Percentiles rank a stretch among this genome's conserved stretches.
Evolutionary conservation across 441 rosid species (phyloP).

Genomic region (Theobroma grandiflorum): DNA sequence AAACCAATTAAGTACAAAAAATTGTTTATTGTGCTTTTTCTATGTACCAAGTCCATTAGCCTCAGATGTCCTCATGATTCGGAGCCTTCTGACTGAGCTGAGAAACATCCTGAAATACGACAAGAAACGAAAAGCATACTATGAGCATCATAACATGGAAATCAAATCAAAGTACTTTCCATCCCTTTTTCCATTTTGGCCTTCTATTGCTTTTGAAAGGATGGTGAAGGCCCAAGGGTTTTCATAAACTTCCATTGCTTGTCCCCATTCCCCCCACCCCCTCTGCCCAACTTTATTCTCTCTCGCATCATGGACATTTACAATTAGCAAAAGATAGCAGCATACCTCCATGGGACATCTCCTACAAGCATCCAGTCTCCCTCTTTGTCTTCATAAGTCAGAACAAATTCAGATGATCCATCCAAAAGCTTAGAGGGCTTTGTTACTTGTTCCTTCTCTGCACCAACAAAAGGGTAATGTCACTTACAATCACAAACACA

Average conservation of each 20-base stretch:
- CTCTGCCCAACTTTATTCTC: background rate
- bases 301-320: background rate
- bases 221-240: background rate
- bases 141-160: constrained; percentile 12
- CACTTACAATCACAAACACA: background rate
- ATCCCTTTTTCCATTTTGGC: background rate
- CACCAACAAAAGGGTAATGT: constrained; percentile 18
- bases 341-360: constrained; percentile 79
- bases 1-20: background rate
- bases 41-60: constrained; percentile 49
- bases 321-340: background rate
- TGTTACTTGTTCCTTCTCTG: constrained; percentile 36
- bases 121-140: background rate
- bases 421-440: constrained; percentile 57
- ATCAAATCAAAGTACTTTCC: background rate
- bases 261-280: background rate
- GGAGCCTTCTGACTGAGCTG: constrained; percentile 50
- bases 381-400: constrained; percentile 76
- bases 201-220: background rate
- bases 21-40: background rate
- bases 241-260: background rate
- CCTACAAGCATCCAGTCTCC: constrained; percentile 83
- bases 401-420: constrained; percentile 67
- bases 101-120: constrained; percentile 49
- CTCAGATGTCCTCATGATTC: constrained; percentile 58